Conservation (phyloP, 345 rosid genomes). For the Cardamine occulta region DNA sequence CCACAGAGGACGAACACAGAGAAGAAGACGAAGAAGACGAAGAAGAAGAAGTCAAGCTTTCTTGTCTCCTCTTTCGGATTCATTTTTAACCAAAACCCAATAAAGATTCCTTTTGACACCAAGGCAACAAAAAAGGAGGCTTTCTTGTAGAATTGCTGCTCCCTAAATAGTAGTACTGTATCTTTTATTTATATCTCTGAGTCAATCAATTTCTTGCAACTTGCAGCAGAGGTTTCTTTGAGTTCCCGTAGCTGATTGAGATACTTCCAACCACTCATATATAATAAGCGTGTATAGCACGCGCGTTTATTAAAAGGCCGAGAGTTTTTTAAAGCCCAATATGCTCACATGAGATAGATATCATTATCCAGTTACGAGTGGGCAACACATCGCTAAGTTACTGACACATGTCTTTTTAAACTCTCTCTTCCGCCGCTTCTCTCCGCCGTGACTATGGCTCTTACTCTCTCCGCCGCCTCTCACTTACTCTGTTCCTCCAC, state of each 20-base stretch:
- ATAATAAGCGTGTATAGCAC: conserved; percentile 3
- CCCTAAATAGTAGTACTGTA: no score
- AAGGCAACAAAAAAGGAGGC: conserved; percentile 16
- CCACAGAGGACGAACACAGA: conserved; percentile 6
- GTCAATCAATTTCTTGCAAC: conserved; percentile 15
- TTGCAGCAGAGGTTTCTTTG: conserved; percentile 16
- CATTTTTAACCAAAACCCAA: conserved; percentile 32
- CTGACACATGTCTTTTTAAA: conserved; percentile 22
- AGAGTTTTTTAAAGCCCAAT: neutral
- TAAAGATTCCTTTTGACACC: conserved; percentile 7
- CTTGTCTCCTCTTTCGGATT: conserved; percentile 21
- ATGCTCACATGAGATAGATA: neutral
- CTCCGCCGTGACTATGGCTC: conserved; percentile 50
- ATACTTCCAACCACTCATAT: neutral
- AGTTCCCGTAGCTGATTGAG: conserved; percentile 13
- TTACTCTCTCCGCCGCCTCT: conserved; percentile 63
- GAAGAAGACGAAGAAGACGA: conserved; percentile 10
- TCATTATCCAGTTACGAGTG: conserved; percentile 28
- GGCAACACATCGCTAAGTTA: neutral
- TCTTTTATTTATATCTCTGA: neutral
- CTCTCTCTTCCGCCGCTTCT: conserved; percentile 11
- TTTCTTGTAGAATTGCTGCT: conserved; percentile 8
- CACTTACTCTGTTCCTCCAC: conserved; percentile 58
- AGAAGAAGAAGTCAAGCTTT: conserved; percentile 11
- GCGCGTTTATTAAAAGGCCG: conserved; percentile 12